Conservation (phyloP, 2,329 filamentous ascomycete genomes). For the Fusarium clavum region DNA sequence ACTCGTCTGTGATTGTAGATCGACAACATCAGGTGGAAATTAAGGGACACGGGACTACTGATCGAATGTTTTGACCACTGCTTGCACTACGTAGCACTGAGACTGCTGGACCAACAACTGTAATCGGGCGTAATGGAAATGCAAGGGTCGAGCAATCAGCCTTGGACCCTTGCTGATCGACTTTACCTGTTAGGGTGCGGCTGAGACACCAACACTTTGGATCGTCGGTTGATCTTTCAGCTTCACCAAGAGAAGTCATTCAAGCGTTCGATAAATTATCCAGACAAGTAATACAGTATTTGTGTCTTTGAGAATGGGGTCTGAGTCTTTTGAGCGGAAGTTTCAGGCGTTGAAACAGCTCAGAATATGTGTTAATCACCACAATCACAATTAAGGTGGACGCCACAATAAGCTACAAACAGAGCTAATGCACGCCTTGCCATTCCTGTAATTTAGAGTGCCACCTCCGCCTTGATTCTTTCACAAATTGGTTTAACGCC, state of each 20-base stretch:
- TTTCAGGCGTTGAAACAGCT: no score
- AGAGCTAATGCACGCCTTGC: constrained; percentile 12
- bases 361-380: neutral
- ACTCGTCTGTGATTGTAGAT: neutral
- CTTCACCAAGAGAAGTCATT: no score
- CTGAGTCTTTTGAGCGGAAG: no score
- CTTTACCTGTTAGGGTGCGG: constrained; percentile 17
- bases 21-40: neutral
- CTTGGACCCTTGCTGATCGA: neutral
- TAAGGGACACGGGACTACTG: neutral
- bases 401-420: constrained; percentile 1
- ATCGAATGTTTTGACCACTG: accelerated
- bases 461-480: neutral
- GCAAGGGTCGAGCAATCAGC: neutral
- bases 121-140: neutral
- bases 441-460: neutral
- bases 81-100: neutral
- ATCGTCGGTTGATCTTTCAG: neutral
- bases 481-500: neutral
- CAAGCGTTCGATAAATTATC: no score
- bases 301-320: no score
- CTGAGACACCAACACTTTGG: constrained; percentile 5
- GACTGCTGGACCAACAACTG: neutral
- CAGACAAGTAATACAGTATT: no score
- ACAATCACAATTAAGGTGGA: accelerated